phyloP scores from a whole-genome alignment of 2,329 filamentous ascomycete species.

The Curvularia sp. region DNA sequence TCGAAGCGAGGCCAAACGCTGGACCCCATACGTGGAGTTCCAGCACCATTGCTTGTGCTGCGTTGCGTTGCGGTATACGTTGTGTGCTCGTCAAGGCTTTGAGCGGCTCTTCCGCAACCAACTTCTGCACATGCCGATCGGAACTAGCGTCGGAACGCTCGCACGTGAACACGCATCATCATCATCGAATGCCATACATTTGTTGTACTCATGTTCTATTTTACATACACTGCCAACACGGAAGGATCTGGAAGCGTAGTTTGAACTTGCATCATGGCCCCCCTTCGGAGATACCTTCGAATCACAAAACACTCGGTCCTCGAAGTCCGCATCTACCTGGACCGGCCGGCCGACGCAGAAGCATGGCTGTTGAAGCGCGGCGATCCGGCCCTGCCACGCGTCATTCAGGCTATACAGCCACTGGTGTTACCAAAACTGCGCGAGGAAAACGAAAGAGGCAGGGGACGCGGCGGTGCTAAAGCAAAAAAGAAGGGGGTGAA shows the following conservation, averaged over 20 bases:
- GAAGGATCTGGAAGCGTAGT: neutral
- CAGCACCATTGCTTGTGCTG: slow-evolving; percentile 57
- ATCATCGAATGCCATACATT: neutral
- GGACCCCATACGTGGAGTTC: slow-evolving; percentile 91
- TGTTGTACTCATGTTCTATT: neutral
- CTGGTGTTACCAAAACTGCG: slow-evolving; percentile 88
- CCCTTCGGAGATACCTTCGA: slow-evolving; percentile 85
- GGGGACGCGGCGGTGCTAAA: slow-evolving; percentile 62
- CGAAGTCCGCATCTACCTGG: slow-evolving; percentile 96
- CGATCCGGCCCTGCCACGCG: slow-evolving; percentile 77
- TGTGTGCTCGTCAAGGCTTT: neutral
- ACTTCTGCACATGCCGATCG: slow-evolving; percentile 17
- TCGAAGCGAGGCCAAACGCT: slow-evolving; percentile 85
- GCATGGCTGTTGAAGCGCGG: slow-evolving; percentile 84
- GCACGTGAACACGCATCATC: slow-evolving; percentile 36
- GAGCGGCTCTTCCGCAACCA: neutral
- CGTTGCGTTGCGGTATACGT: slow-evolving; percentile 6
- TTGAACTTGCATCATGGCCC: slow-evolving; percentile 69
- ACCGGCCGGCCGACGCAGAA: slow-evolving; percentile 82
- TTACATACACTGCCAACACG: neutral
- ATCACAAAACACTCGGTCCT: slow-evolving; percentile 93
- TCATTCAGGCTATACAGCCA: slow-evolving; percentile 85
- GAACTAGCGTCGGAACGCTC: slow-evolving; percentile 22
- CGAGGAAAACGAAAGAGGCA: slow-evolving; percentile 76
- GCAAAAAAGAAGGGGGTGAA: slow-evolving; percentile 85